Conservation (phyloP, 495 filamentous ascomycete species). For the Hypomontagnella monticulosa region DNA sequence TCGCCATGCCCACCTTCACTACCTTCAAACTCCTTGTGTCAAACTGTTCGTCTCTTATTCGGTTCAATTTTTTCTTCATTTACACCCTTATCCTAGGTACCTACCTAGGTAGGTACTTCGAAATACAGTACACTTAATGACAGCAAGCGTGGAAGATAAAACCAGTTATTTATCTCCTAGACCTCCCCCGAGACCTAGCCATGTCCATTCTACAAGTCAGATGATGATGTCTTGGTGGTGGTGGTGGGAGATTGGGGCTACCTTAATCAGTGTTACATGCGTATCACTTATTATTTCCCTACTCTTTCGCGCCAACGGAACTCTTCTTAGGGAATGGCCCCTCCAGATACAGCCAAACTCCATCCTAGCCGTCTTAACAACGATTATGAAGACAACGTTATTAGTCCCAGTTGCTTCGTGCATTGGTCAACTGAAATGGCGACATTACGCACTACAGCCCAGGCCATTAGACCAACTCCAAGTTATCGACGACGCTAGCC, state of each 20-base stretch:
- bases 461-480: background rate
- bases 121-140: no score
- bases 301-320: conserved; percentile 4
- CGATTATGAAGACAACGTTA: background rate
- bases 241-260: conserved; percentile 40
- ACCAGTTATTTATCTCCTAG: no score
- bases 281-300: conserved; percentile 24
- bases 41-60: no score
- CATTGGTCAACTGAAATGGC: conserved; percentile 11
- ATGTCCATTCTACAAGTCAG: no score
- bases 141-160: no score
- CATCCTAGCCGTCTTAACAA: background rate
- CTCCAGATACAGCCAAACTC: conserved; percentile 3
- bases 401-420: conserved; percentile 12
- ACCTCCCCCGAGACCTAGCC: no score
- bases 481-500: conserved; percentile 6
- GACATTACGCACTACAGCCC: background rate
- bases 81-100: no score
- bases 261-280: conserved; percentile 11
- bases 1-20: no score
- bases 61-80: no score
- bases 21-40: no score
- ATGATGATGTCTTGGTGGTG: conserved; percentile 4
- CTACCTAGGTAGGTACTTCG: no score
- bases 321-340: background rate